Base-by-base conservation (phyloP, 2,329 filamentous ascomycete genomes). In the Microthyrium microscopicum region DNA sequence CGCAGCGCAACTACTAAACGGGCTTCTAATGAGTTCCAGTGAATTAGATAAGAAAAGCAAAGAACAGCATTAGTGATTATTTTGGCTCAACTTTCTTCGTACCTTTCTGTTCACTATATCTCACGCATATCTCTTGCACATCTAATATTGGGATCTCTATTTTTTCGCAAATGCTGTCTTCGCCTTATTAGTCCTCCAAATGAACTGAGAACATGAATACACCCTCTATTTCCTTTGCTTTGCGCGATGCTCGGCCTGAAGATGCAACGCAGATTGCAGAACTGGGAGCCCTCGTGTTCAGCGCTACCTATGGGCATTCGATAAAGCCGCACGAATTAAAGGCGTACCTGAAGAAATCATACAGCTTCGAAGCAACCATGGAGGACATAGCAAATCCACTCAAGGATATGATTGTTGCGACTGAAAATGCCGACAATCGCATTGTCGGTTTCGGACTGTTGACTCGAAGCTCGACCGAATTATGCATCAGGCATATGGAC, bases 381-480 rank as follows among this genome's bases (percentile, higher is more conserved):
- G 29, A 20, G 3, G 29, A 31, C 5, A 31, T 31, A 13, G 17
- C 12, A 13, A 24, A 31, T 5, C 29, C 19, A 17, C 18, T 16
- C 29, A 31, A 31, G 18, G 18, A 17, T 22, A 31, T 31, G 29
- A 15, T 31, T 16, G 29, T 22, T 17, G 29, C 29, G 20, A 31
- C 29, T 11, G 29, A 31, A 12, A 7, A 38, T 1, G 17, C 35
- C 0, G 32, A 41, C 3, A 39, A 39, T 2, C 35, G 31, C 7
- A 36, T 62, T 1, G 26, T 58, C 1, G 61, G 60, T 1, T 64
- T 64, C 38, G 49, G 48, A 1, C 49, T 57, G 26, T 47, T 64
- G 9, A 60, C 49, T 0, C 46, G 50, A 3, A 52, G 49, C 1
- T 49, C 47, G 1, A 44, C 29, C 0, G 60, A 64, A 30, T 54